A percentile compares a stretch with the other conserved stretches of the same genome.
phyloP scores from a whole-genome alignment of 2,329 filamentous ascomycete species.

The Fusarium staphyleae region DNA sequence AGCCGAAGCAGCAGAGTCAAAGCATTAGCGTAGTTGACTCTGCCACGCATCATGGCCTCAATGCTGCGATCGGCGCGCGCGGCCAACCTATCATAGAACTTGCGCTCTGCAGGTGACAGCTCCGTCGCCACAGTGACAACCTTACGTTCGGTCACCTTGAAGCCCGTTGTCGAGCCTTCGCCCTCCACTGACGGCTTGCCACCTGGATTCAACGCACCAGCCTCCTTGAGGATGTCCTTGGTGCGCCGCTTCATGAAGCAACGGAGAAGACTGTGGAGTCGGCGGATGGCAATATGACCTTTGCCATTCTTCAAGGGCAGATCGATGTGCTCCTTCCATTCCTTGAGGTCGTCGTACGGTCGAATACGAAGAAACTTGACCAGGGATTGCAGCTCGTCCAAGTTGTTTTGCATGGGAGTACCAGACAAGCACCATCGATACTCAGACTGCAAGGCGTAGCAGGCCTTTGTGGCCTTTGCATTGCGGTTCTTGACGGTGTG shows the following conservation, averaged over 20 bases:
- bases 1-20: slow-evolving; percentile 90
- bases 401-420: slow-evolving; percentile 97
- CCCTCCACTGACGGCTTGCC: slow-evolving; percentile 66
- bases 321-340: slow-evolving; percentile 93
- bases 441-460: slow-evolving; percentile 81
- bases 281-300: slow-evolving; percentile 85
- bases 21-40: slow-evolving; percentile 90
- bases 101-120: slow-evolving; percentile 80
- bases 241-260: slow-evolving; percentile 99
- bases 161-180: slow-evolving; percentile 65
- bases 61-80: slow-evolving; percentile 85
- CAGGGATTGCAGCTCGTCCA: slow-evolving; percentile 93
- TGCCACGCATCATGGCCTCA: slow-evolving; percentile 84
- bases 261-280: slow-evolving; percentile 83
- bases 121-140: slow-evolving; percentile 80
- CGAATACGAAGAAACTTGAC: slow-evolving; percentile 92
- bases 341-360: slow-evolving; percentile 83
- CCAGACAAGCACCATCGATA: slow-evolving; percentile 97
- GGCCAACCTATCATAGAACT: slow-evolving; percentile 86
- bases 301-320: slow-evolving; percentile 87
- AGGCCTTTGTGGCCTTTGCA: slow-evolving; percentile 92
- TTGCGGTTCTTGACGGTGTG: slow-evolving; percentile 99
- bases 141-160: slow-evolving; percentile 91
- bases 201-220: slow-evolving; percentile 79
- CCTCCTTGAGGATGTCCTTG: slow-evolving; percentile 93